Base-by-base conservation (phyloP, 441 rosid species). In the Metrosideros polymorpha region DNA sequence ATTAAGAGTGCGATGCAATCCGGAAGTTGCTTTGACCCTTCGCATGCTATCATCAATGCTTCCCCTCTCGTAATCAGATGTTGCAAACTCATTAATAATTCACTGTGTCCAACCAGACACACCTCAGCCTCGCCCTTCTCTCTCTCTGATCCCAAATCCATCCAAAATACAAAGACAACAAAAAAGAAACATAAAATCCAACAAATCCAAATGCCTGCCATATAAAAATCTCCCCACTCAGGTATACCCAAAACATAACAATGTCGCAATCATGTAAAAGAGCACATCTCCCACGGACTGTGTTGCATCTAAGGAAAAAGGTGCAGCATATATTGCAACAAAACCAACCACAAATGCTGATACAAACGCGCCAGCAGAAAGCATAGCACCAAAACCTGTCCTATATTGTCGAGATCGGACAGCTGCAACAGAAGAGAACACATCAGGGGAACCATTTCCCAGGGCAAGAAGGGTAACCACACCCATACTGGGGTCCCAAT, bases 361-460 rank as follows among this genome's bases (percentile, higher is more conserved):
- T 2, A 97, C 99, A 88, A 96, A 97, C 2, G 98, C 91, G 3
- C 99, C 99, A 0, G 99, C 99, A 2, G 99, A 97, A 45, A 96
- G 87, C 39, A 97, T 97, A 2, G 99, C 99, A 17, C 98, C 98
- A 85, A 97, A 96, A 43, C 99, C 99, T 54, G 98, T 97, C 29
- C 98, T 89, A 86, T 93, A 96, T 71, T 97, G 96, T 19, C 99
- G 99, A 14, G 93, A 91, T 29, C 98, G 94, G 55, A 95, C 92
- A 7, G 99, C 99, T 9, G 97, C 97, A 27, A 92, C 93, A 29
- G 99, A 97, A 19, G 99, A 94, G 86, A 97, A 97, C 4, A 97
- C 96, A 32, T 97, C 99, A 0, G 99, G 99, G 12, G 99, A 96
- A 71, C 99, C 99, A 85, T 97, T 97, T 42, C 99, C 99, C 1